Evolutionary conservation across 1,284 basidiomycete genomes (phyloP), one percentile per base, ranked within the genome.

Genomic region (Cutaneotrichosporon cutaneum): DNA sequence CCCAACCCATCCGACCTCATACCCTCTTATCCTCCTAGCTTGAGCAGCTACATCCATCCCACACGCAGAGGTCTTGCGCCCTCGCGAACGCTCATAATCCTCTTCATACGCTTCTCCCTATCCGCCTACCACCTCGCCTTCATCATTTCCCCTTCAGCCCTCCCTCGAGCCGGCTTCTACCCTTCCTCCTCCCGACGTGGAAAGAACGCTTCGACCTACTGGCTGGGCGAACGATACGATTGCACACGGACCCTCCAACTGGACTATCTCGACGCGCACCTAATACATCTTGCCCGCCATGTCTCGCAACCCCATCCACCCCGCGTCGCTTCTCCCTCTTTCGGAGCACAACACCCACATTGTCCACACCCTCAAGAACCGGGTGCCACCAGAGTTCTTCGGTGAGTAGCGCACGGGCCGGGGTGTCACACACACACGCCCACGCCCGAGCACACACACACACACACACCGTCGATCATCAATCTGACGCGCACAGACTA

Each of bases 321-420:
- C 78, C 33, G 86, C 86, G 50, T 91, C 90, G 39, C 87, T 92
- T 68, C 73, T 90, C 61, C 85, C 87, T 62, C 78, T 83, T 59
- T 82, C 83, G 47, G 74, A 81, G 59, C 91, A 92, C 80, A 85
- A 89, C 77, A 86, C 86, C 14, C 83, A 83, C 59, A 84, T 95
- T 21, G 74, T 76, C 27, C 63, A 73, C 65, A 69, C 62, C 32
- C 70, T 76, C 60, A 73, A 72, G 67, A 76, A 69, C 69, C 68
- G 72, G 65, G 72, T 75, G 47, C 68, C 66, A 69, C 81, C 91
- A 66, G 82, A 85, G 67, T 87, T 94, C 72, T 83, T 94, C 80
- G 82, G 84, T 72, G 84, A 83, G 35, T 36, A 36, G 35, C 18
- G 39, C 39, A 42, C 39, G 39, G 39, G 18, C 39, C 16, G 3